These are phyloP conservation scores for Skeletonema menzelii DNA, from an alignment of 108 stramenopile genomes.

Conservation along the genomic window DNA sequence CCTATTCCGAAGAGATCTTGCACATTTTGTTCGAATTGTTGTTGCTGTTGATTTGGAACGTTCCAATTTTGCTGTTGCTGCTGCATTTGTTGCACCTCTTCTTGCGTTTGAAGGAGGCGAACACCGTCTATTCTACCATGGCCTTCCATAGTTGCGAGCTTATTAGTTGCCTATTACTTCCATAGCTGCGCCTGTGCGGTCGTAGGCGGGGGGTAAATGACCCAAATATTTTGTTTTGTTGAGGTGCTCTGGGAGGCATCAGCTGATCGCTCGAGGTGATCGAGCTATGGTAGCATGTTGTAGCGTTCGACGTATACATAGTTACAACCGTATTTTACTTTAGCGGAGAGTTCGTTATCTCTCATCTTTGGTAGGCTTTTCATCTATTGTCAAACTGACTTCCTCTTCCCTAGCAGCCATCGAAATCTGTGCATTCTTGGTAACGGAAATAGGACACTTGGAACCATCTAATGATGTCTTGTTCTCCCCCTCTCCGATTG, in stretches of 20 bases:
- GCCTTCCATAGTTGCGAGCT: neutral
- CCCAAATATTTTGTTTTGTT: too few relatives aligned
- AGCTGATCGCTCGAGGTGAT: too few relatives aligned
- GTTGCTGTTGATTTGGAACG: constrained; percentile 28
- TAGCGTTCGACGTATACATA: too few relatives aligned
- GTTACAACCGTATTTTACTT: too few relatives aligned
- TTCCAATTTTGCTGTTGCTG: constrained; percentile 5
- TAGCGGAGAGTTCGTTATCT: too few relatives aligned
- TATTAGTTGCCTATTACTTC: neutral
- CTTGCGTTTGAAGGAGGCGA: neutral
- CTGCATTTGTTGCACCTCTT: neutral
- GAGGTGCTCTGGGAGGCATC: too few relatives aligned
- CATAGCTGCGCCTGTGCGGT: too few relatives aligned
- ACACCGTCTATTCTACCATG: neutral
- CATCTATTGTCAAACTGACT: neutral
- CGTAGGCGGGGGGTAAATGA: too few relatives aligned
- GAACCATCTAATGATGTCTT: constrained; percentile 31
- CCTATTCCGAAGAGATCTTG: constrained; percentile 43
- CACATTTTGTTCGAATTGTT: constrained; percentile 49
- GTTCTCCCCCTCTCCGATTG: constrained; percentile 16
- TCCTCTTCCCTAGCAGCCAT: neutral
- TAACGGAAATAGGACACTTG: constrained; percentile 35
- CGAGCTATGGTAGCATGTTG: too few relatives aligned
- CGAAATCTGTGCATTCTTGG: constrained; percentile 12
- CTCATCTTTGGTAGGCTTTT: too few relatives aligned